Evolutionary conservation across 345 rosid genomes (phyloP).

Genomic region (Hibiscus mutabilis): DNA sequence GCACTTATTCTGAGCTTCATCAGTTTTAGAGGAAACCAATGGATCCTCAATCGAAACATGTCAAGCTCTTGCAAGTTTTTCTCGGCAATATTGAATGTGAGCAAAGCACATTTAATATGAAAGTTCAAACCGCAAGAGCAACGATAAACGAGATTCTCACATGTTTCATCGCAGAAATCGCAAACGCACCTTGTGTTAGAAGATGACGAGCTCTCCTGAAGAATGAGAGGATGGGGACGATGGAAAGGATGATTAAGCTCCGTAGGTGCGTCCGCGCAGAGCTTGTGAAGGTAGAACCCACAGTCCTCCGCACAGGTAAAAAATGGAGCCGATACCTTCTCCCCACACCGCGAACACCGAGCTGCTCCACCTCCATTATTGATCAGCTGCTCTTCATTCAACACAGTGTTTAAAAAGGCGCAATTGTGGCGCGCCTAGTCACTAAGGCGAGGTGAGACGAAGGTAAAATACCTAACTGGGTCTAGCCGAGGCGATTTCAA

Average conservation of each 20-base stretch:
- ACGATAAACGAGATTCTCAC: neutral
- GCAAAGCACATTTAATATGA: neutral
- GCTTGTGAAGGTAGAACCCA: neutral
- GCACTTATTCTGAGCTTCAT: neutral
- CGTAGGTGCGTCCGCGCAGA: neutral
- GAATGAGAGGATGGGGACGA: neutral
- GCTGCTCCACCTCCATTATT: no score
- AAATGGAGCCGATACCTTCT: no score
- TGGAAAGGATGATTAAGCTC: neutral
- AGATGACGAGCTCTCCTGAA: neutral
- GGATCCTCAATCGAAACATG: neutral
- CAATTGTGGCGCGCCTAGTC: no score
- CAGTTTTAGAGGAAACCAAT: neutral
- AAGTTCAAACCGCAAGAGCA: no score
- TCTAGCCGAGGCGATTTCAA: no score
- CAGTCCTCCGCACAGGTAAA: neutral
- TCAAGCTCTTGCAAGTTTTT: neutral
- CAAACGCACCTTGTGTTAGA: neutral
- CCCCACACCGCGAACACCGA: no score
- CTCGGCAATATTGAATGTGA: neutral
- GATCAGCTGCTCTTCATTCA: no score
- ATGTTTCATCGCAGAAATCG: neutral
- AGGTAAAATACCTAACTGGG: no score
- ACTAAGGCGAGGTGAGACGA: no score
- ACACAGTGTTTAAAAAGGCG: no score